Conservation (phyloP, 78 protist species). For the Trichosphaerium sp. region DNA sequence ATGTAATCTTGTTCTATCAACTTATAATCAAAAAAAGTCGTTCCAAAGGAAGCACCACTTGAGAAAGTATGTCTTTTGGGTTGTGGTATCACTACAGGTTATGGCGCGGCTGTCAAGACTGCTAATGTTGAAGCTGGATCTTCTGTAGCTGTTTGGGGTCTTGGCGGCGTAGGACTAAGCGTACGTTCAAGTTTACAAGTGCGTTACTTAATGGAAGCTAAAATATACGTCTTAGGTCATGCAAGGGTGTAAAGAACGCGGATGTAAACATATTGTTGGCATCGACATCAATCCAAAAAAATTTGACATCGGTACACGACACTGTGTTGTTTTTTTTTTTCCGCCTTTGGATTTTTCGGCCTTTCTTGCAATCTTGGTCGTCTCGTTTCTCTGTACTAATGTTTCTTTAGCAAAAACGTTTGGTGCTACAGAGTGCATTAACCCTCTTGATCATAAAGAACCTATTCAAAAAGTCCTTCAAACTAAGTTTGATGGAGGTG, state of each 20-base stretch:
- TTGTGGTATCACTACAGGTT: conserved; percentile 58
- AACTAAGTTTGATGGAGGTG: conserved; percentile 47
- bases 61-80: conserved; percentile 55
- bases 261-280: conserved; percentile 69
- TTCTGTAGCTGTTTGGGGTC: conserved; percentile 72
- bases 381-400: not conserved
- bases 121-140: conserved; percentile 49
- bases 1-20: too few species aligned
- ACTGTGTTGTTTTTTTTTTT: not conserved
- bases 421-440: conserved; percentile 83
- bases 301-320: conserved; percentile 22
- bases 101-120: conserved; percentile 70
- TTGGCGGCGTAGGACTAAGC: conserved; percentile 75
- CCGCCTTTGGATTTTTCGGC: not conserved
- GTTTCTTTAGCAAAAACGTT: too few species aligned
- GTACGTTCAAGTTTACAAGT: conserved; percentile 11
- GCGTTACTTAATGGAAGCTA: not conserved
- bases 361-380: not conserved
- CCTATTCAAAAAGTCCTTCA: conserved; percentile 33
- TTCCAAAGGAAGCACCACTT: conserved; percentile 49
- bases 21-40: too few species aligned
- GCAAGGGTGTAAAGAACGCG: conserved; percentile 51
- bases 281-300: conserved; percentile 76
- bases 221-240: conserved; percentile 36
- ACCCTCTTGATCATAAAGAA: conserved; percentile 50